Evolutionary conservation across 192 early-diverging fungal species (phyloP), one percentile per base, ranked within the genome.

Genomic region (Gonapodya prolifera): DNA sequence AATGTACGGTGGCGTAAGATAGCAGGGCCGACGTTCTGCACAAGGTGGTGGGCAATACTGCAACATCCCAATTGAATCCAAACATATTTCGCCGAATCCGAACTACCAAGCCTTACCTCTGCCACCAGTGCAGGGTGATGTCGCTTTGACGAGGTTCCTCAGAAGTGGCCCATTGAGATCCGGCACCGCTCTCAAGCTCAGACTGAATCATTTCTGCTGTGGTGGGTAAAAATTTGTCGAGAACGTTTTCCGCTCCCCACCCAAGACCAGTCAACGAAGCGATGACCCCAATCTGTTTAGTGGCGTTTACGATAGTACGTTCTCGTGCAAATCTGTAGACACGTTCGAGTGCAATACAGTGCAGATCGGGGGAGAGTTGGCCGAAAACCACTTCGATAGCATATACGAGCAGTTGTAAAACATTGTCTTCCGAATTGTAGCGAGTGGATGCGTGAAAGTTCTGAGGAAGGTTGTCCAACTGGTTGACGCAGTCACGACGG

Each of bases 381-480:
- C 70, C 69, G 77, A 92, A 92, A 28, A 94, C 70, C 1, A 90
- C 78, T 73, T 93, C 89, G 75, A 85, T 90, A 0, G 93, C 83
- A 80, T 89, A 88, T 80, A 88, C 75, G 18, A 88, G 71, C 29
- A 89, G 81, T 34, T 85, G 83, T 2, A 84, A 81, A 36, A 88
- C 80, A 18, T 82, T 81, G 30, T 82, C 78, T 78, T 88, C 87
- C 80, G 85, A 81, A 17, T 77, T 75, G 61, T 82, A 35, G 0
- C 78, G 33, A 34, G 79, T 78, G 69, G 82, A 61, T 61, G 82
- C 80, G 16, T 85, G 85, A 75, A 86, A 89, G 32, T 90, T 80
- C 69, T 92, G 85, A 8, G 92, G 92, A 71, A 93, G 80, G 77
- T 93, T 93, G 75, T 93, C 90, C 80, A 93, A 87, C 87, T 89